Evolutionary conservation across 768 basidiomycete genomes (phyloP).

Genomic region (Chalciporus pseudorubinellus): DNA sequence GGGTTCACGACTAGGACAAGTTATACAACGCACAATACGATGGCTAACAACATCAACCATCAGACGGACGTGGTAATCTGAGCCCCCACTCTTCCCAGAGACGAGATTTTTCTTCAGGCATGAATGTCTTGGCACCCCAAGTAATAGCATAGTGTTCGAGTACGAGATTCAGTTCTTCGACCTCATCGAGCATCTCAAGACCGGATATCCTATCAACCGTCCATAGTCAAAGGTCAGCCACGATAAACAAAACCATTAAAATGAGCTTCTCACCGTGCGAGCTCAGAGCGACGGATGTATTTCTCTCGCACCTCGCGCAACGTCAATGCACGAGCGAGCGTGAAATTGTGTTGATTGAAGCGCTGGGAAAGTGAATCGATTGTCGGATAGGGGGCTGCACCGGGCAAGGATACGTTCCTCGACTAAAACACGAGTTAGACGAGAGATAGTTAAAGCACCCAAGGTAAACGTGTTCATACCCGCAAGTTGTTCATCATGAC

Average conservation of each 20-base stretch:
- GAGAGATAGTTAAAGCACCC: neutral
- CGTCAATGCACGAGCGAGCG: constrained; percentile 52
- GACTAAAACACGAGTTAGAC: constrained; percentile 41
- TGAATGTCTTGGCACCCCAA: constrained; percentile 44
- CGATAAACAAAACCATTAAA: neutral
- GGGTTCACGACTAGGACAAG: too few relatives aligned
- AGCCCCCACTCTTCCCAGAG: constrained; percentile 20
- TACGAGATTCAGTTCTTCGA: constrained; percentile 92
- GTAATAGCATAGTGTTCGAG: constrained; percentile 86
- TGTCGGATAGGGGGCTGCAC: constrained; percentile 60
- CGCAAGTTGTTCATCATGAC: constrained; percentile 89
- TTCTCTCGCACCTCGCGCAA: constrained; percentile 64
- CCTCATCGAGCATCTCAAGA: constrained; percentile 88
- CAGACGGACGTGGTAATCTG: neutral
- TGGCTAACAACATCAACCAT: too few relatives aligned
- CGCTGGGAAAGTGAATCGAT: constrained; percentile 53
- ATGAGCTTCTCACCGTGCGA: constrained; percentile 46
- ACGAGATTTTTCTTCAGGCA: neutral
- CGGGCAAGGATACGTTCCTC: constrained; percentile 72
- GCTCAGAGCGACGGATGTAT: constrained; percentile 49
- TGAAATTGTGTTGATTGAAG: constrained; percentile 59
- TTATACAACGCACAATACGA: too few relatives aligned
- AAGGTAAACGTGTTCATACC: constrained; percentile 38
- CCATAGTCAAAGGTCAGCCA: neutral
- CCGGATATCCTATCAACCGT: constrained; percentile 56